These are phyloP conservation scores for Sarcodon aspratus DNA, from an alignment of 768 basidiomycete genomes.

Conservation along the genomic window DNA sequence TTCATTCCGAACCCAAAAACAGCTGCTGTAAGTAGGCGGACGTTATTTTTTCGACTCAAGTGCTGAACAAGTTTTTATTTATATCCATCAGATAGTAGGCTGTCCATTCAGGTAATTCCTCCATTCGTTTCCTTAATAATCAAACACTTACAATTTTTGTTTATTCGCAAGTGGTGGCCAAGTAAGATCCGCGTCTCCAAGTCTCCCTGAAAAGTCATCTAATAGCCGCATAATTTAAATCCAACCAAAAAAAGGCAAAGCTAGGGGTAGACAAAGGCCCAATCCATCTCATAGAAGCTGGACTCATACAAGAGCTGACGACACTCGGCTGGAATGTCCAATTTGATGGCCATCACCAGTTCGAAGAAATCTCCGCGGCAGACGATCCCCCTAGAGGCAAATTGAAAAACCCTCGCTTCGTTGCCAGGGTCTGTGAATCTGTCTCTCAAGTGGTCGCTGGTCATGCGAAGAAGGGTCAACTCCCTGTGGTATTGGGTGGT, in stretches of 20 bases:
- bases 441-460: constrained; percentile 68
- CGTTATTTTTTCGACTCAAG: not conserved
- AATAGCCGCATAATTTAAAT: constrained; percentile 4
- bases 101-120: constrained; percentile 85
- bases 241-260: constrained; percentile 36
- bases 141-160: constrained; percentile 4
- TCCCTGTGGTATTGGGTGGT: constrained; percentile 89
- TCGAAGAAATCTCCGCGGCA: constrained; percentile 56
- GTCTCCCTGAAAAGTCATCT: not conserved
- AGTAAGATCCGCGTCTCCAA: constrained; percentile 25
- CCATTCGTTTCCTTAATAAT: constrained; percentile 1
- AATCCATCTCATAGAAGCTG: constrained; percentile 80
- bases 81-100: constrained; percentile 60
- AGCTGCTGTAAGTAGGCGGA: constrained; percentile 49
- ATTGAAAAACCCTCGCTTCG: constrained; percentile 84
- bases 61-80: not conserved
- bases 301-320: constrained; percentile 66
- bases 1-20: constrained; percentile 67
- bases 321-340: constrained; percentile 81
- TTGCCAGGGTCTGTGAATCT: constrained; percentile 70
- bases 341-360: constrained; percentile 86
- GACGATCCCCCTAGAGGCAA: constrained; percentile 77
- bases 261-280: constrained; percentile 82
- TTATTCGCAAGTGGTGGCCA: constrained; percentile 45
- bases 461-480: constrained; percentile 65